Conservation (phyloP, 1,139 yeast genomes). For the Trichomonascaceae sp. region DNA sequence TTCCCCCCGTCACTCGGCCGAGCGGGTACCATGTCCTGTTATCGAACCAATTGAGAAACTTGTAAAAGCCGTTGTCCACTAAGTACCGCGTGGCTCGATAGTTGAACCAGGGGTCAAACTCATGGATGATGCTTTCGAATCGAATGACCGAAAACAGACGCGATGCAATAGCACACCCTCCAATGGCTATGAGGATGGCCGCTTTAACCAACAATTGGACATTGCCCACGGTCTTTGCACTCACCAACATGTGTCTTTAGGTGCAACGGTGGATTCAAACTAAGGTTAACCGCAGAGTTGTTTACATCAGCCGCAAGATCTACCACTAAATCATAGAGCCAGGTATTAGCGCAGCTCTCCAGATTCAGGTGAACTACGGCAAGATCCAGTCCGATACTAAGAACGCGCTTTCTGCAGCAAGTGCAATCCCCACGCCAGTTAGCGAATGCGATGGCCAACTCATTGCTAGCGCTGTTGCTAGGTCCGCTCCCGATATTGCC, state of each 20-base stretch:
- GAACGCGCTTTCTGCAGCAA: too few relatives aligned
- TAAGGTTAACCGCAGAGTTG: background rate
- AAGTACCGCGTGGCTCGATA: slow-evolving; percentile 88
- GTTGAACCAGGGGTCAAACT: slow-evolving; percentile 98
- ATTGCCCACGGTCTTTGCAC: slow-evolving; percentile 9
- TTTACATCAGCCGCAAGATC: too few relatives aligned
- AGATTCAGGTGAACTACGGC: too few relatives aligned
- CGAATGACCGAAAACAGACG: slow-evolving; percentile 49
- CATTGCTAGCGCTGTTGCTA: too few relatives aligned
- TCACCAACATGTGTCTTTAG: background rate
- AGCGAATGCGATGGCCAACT: too few relatives aligned
- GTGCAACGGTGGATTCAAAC: background rate
- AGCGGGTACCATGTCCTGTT: slow-evolving; percentile 98
- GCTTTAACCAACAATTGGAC: slow-evolving; percentile 39
- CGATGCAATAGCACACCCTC: slow-evolving; percentile 85
- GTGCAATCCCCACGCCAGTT: too few relatives aligned
- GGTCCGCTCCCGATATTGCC: too few relatives aligned
- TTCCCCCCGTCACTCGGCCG: slow-evolving; percentile 98
- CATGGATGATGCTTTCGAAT: slow-evolving; percentile 94
- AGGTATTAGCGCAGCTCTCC: too few relatives aligned
- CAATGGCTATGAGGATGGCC: slow-evolving; percentile 54
- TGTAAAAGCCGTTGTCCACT: slow-evolving; percentile 71
- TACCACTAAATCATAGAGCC: too few relatives aligned
- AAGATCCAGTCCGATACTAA: too few relatives aligned
- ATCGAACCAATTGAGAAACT: slow-evolving; percentile 95